Percentiles rank a stretch among this genome's conserved stretches.
Conservation (phyloP, 106 monocot species). For the Dendrobium nobile region DNA sequence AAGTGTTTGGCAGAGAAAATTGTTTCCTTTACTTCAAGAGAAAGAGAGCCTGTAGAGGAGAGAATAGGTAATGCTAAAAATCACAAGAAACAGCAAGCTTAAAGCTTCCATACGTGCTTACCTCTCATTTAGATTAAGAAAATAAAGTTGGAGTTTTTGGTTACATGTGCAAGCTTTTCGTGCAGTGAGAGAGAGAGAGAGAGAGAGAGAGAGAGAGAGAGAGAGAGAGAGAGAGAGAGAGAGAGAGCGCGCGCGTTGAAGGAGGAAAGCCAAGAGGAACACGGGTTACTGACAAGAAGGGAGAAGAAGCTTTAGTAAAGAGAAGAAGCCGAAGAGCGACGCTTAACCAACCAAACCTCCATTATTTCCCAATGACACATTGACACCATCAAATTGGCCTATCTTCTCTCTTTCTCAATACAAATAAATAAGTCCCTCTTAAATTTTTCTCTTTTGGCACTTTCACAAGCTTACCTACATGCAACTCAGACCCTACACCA, state of each 20-base stretch:
- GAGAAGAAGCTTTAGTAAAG: background rate
- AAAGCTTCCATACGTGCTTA: background rate
- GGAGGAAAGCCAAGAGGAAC: background rate
- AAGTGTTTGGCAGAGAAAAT: background rate
- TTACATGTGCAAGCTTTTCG: background rate
- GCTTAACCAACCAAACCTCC: conserved; percentile 1
- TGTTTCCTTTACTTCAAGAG: background rate
- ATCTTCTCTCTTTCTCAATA: background rate
- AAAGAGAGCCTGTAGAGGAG: background rate
- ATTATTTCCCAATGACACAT: background rate
- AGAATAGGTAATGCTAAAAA: background rate
- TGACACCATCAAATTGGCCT: background rate
- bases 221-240: background rate
- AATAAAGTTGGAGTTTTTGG: conserved; percentile 1
- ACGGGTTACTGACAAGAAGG: background rate
- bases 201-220: background rate
- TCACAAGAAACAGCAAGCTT: no score
- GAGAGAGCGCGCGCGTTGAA: background rate
- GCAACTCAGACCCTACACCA: background rate
- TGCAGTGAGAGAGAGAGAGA: background rate
- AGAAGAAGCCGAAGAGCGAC: conserved; percentile 6
- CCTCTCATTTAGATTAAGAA: background rate
- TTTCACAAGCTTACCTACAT: no score
- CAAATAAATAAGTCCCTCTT: background rate
- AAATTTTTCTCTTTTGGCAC: no score